A percentile compares a stretch with the other conserved stretches of the same genome.
Conservation (phyloP, 768 basidiomycete species). For the Leccinellum luteum region DNA sequence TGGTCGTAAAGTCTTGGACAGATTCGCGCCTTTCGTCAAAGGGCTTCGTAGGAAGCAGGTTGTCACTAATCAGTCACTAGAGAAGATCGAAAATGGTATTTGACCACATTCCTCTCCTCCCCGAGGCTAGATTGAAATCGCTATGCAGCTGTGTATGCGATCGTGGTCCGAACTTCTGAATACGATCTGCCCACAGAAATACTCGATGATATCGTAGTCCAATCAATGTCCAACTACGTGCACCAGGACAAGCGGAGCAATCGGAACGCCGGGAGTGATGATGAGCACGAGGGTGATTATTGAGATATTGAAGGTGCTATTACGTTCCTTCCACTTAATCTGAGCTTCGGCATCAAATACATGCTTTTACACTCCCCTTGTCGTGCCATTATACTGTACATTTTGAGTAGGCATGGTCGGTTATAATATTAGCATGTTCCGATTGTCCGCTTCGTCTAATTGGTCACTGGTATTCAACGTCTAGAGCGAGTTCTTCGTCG, state of each 20-base stretch:
- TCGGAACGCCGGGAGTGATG: conserved; percentile 22
- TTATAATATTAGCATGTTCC: neutral
- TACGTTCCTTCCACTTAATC: neutral
- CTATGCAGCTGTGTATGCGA: conserved; percentile 63
- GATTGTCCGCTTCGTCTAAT: neutral
- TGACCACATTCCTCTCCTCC: neutral
- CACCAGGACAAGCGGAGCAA: conserved; percentile 19
- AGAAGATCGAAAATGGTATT: conserved; percentile 91
- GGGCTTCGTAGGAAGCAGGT: conserved; percentile 85
- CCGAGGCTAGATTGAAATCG: conserved; percentile 4
- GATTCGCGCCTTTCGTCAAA: conserved; percentile 62
- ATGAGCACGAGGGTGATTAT: conserved; percentile 27
- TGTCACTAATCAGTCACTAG: conserved; percentile 82
- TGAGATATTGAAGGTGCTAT: conserved; percentile 1
- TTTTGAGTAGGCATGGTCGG: neutral
- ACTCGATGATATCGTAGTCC: conserved; percentile 65
- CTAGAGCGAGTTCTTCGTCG: conserved; percentile 21
- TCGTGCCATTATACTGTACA: conserved; percentile 2
- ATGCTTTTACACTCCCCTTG: neutral
- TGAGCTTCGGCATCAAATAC: neutral
- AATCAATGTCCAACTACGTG: conserved; percentile 38
- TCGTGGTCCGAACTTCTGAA: conserved; percentile 69
- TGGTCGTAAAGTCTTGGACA: conserved; percentile 65
- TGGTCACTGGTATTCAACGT: conserved; percentile 5
- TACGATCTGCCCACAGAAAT: conserved; percentile 66